Evolutionary conservation across 306 rosid species (phyloP).

Genomic region (Malus asiatica): DNA sequence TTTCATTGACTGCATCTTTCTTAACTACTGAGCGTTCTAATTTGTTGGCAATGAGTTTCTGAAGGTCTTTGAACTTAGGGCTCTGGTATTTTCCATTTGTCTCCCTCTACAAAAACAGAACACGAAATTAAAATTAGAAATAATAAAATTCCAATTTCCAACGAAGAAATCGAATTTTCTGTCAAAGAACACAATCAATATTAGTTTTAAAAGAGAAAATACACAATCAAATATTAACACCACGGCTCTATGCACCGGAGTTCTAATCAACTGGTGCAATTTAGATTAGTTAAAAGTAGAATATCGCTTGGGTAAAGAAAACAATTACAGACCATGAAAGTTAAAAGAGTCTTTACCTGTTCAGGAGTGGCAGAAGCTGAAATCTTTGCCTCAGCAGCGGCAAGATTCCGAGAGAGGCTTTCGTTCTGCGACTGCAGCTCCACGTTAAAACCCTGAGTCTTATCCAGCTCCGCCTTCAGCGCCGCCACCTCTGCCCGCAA

Average conservation of each 20-base stretch:
- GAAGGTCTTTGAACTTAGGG: conserved; percentile 59
- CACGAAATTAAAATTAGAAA: neutral
- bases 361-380: conserved; percentile 19
- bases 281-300: too few species aligned
- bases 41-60: conserved; percentile 72
- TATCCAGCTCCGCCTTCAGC: conserved; percentile 65
- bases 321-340: neutral
- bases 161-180: neutral
- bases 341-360: conserved; percentile 35
- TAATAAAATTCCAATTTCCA: neutral
- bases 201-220: neutral
- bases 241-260: neutral
- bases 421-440: conserved; percentile 57
- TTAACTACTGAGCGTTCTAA: conserved; percentile 43
- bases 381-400: conserved; percentile 61
- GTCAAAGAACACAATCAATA: neutral
- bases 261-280: neutral
- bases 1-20: conserved; percentile 34
- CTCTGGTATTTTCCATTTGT: conserved; percentile 43
- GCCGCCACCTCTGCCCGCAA: conserved; percentile 50
- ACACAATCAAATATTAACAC: neutral
- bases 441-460: conserved; percentile 41
- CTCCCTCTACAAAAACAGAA: conserved; percentile 37
- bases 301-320: neutral
- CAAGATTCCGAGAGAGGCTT: conserved; percentile 50